These are phyloP conservation scores for Schizonepeta tenuifolia DNA, from an alignment of 257 asterid genomes.

Conservation along the genomic window DNA sequence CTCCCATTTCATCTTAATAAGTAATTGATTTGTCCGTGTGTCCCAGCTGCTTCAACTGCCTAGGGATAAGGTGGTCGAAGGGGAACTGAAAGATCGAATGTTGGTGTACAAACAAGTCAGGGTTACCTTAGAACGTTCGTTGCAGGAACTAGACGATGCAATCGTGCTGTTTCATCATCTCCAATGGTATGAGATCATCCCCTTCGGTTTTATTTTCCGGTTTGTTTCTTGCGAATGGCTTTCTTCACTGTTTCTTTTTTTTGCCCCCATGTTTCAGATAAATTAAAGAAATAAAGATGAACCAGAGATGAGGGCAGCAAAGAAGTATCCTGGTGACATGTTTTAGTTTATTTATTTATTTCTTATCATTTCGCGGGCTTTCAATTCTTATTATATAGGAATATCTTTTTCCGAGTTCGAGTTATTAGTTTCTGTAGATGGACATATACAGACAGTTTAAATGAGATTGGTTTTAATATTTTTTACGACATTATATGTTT, in stretches of 20 bases:
- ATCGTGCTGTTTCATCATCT: slow-evolving; percentile 70
- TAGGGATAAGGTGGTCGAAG: slow-evolving; percentile 9
- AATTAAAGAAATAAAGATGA: neutral
- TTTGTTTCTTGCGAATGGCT: neutral
- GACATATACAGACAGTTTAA: neutral
- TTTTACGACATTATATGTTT: too few relatives aligned
- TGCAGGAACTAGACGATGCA: slow-evolving; percentile 70
- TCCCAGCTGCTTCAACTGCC: slow-evolving; percentile 24
- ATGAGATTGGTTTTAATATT: too few relatives aligned
- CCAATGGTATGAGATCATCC: slow-evolving; percentile 29
- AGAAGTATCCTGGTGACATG: neutral
- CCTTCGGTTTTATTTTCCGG: neutral
- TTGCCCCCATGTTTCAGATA: neutral
- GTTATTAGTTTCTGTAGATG: neutral
- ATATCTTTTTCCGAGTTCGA: neutral
- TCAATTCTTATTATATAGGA: neutral
- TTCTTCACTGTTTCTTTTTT: neutral
- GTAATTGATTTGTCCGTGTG: neutral
- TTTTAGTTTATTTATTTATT: neutral
- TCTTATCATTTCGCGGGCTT: neutral
- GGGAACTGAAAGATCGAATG: neutral
- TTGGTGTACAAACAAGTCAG: slow-evolving; percentile 11
- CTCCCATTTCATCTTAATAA: neutral
- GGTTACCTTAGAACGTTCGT: slow-evolving; percentile 55
- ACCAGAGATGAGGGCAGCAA: slow-evolving; percentile 6